These are phyloP conservation scores for Boletus tylopilopsis DNA, from an alignment of 768 basidiomycete species.

Conservation along the genomic window DNA sequence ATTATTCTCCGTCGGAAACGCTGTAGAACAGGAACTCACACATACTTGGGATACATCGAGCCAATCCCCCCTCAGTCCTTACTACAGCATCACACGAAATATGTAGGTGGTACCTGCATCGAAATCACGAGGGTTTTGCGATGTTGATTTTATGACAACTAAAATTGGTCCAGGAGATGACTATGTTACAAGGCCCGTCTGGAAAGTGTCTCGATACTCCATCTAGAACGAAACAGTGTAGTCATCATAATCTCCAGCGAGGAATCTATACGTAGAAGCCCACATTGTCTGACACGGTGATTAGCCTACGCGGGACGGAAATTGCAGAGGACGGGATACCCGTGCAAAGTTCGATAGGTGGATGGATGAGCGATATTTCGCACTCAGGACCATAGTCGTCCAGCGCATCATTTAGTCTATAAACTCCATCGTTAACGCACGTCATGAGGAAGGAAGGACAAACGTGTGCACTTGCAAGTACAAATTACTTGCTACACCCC, in stretches of 20 bases:
- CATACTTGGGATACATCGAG: no score
- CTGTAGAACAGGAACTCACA: no score
- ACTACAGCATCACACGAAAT: no score
- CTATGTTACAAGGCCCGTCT: background rate
- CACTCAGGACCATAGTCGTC: slow-evolving; percentile 23
- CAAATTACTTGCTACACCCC: slow-evolving; percentile 89
- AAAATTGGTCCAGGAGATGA: background rate
- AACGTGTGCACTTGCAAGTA: slow-evolving; percentile 56
- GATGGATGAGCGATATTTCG: slow-evolving; percentile 56
- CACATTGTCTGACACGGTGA: slow-evolving; percentile 74
- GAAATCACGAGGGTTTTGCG: no score
- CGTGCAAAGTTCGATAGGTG: slow-evolving; percentile 79
- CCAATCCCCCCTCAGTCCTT: no score
- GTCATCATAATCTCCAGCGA: slow-evolving; percentile 54
- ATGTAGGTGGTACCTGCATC: no score
- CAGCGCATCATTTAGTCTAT: slow-evolving; percentile 35
- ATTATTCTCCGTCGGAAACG: no score
- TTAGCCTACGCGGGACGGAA: background rate
- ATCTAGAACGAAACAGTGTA: slow-evolving; percentile 69
- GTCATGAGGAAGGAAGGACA: background rate
- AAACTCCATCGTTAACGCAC: background rate
- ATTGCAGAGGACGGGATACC: slow-evolving; percentile 41
- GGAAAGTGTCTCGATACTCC: slow-evolving; percentile 61
- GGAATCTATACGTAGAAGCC: slow-evolving; percentile 83
- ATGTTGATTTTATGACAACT: no score